phyloP scores from a whole-genome alignment of 1,284 basidiomycete genomes.

The Fomitiporia mediterranea region DNA sequence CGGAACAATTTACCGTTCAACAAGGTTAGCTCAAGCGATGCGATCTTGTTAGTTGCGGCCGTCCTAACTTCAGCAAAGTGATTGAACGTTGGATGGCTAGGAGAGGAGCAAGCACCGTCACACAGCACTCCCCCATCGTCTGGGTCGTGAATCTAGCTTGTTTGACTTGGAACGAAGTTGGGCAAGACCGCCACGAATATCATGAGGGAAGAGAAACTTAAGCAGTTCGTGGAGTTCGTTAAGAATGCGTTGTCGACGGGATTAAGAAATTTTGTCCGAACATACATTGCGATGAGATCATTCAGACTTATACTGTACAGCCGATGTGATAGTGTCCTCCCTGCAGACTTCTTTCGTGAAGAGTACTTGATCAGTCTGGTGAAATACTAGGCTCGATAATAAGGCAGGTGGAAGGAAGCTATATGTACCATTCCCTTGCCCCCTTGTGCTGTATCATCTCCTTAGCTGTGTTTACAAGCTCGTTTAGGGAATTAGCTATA shows the following conservation, averaged over 20 bases:
- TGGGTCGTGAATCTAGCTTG: too few species aligned
- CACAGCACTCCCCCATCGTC: too few species aligned
- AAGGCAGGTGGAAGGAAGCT: slow-evolving; percentile 17
- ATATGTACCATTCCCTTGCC: not conserved
- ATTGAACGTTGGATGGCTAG: slow-evolving; percentile 15
- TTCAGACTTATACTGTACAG: not conserved
- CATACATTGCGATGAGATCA: not conserved
- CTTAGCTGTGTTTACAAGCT: not conserved
- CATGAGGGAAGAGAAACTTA: not conserved
- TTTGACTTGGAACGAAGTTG: slow-evolving; percentile 7
- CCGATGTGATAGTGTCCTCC: slow-evolving; percentile 13
- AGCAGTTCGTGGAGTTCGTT: slow-evolving; percentile 5
- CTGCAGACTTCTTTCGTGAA: slow-evolving; percentile 10
- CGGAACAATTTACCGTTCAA: not conserved
- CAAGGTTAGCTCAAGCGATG: slow-evolving; percentile 2
- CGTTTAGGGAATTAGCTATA: too few species aligned
- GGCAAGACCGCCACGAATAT: slow-evolving; percentile 2
- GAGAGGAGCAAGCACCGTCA: slow-evolving; percentile 16
- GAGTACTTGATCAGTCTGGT: slow-evolving; percentile 9
- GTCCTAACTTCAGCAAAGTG: slow-evolving; percentile 13
- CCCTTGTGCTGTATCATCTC: too few species aligned
- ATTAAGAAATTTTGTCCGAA: not conserved
- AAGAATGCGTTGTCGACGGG: slow-evolving; percentile 1
- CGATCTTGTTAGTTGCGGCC: slow-evolving; percentile 16
- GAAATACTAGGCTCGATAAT: slow-evolving; percentile 14